Base-by-base conservation (phyloP, 2,329 filamentous ascomycete genomes). In the Xylariaceae sp. region DNA sequence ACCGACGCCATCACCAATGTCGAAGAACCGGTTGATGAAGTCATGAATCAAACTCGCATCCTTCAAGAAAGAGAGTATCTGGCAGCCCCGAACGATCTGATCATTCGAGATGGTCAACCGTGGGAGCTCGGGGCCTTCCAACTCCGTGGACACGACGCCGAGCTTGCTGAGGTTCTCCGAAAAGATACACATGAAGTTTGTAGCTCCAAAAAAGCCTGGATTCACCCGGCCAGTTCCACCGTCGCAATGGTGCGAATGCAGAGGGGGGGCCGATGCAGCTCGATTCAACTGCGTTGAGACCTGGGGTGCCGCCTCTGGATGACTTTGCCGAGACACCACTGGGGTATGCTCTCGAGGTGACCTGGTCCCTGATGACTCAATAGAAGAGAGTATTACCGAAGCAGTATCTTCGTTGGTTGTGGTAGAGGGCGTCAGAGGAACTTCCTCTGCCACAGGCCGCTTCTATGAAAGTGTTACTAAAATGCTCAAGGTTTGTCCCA, bases 31-130 rank as follows among this genome's bases (percentile, higher is more conserved):
- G 3, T 62, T 53, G 15, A 70, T 58, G 15, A 72, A 66, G 6
- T 61, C 60, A 32, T 68, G 64, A 11, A 72, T 59, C 50, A 67
- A 51, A n/a, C 44, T 50, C 20, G 59, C 55, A 29, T 72, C 63
- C 47, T 66, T 68, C 32, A 72, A 49, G 41, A 72, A 70, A 7
- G 64, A 59, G 6, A 73, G 66, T 3, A 68, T 53, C 30, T 69
- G 64, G 32, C 65, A 68, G 11, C 70, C 69, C 35, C 65, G 64
- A 8, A 58, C 56, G 18, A 72, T 67, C 10, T 64, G 64, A 24
- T 69, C 68, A 40, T 66, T 57, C n/a, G 67, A 67, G 29, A 71
- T 50, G 43, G 59, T 58, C 2, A 67, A 55, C 16, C 61, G 60
- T 3, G 63, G 61, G 11, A 64, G 60, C 16, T 64, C 59, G 2